Percentiles rank a stretch among this genome's conserved stretches.
phyloP scores from a whole-genome alignment of 805 yeast species.

The Kodamaea laetipori region DNA sequence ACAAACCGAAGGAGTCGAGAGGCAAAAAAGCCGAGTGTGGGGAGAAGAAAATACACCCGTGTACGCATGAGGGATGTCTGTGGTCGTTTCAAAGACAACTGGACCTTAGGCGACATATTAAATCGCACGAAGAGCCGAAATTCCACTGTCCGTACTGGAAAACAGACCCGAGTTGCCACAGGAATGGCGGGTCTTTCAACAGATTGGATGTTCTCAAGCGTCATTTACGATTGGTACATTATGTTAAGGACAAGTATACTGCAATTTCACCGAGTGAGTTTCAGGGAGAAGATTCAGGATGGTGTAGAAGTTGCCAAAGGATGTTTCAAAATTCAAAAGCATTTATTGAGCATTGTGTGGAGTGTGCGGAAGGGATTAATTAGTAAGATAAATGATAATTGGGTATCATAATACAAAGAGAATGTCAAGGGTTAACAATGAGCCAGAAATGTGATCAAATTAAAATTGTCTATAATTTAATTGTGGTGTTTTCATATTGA shows the following conservation, averaged over 20 bases:
- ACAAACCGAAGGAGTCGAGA: conserved; percentile 16
- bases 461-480: too few relatives aligned
- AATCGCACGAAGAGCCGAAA: conserved; percentile 66
- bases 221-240: conserved; percentile 70
- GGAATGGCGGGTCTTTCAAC: conserved; percentile 75
- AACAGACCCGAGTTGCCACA: conserved; percentile 68
- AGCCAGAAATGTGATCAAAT: too few relatives aligned
- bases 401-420: too few relatives aligned
- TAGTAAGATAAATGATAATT: too few relatives aligned
- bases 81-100: conserved; percentile 75
- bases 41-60: conserved; percentile 38
- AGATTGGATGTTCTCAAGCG: conserved; percentile 74
- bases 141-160: conserved; percentile 76
- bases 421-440: too few relatives aligned
- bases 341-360: conserved; percentile 65
- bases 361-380: conserved; percentile 48
- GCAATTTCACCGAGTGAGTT: conserved; percentile 18
- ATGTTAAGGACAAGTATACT: conserved; percentile 48
- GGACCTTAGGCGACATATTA: conserved; percentile 66
- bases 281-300: conserved; percentile 55
- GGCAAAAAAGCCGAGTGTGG: conserved; percentile 7
- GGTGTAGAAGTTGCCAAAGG: conserved; percentile 65
- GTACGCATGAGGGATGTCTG: conserved; percentile 48
- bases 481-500: too few relatives aligned
- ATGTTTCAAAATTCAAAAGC: conserved; percentile 55